Conservation (phyloP, 2,329 filamentous ascomycete genomes). For the Aspergillus sp. region DNA sequence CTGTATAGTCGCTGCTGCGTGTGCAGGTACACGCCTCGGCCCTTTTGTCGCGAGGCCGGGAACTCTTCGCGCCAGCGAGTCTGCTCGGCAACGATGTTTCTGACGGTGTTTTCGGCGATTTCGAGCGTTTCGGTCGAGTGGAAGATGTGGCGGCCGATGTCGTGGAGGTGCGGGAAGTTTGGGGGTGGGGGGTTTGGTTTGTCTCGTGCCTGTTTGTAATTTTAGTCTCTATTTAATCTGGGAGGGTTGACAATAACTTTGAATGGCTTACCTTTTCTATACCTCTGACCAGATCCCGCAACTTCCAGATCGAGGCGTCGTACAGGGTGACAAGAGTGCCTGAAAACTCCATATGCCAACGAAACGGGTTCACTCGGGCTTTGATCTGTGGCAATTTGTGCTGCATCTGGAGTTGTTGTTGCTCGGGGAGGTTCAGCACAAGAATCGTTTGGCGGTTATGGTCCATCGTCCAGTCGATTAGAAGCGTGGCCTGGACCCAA, state of each 20-base stretch:
- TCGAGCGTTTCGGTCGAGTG: slow-evolving; percentile 34
- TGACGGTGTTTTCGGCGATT: slow-evolving; percentile 29
- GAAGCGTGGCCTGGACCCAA: slow-evolving; percentile 22
- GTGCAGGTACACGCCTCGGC: background rate
- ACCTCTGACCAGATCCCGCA: slow-evolving; percentile 29
- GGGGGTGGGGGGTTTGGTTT: slow-evolving; percentile 3
- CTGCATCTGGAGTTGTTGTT: background rate
- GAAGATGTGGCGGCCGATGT: slow-evolving; percentile 33
- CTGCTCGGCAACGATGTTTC: slow-evolving; percentile 23
- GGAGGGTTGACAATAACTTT: too few relatives aligned
- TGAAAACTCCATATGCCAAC: slow-evolving; percentile 26
- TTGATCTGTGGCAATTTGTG: background rate
- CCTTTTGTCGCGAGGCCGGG: background rate
- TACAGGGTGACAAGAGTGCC: slow-evolving; percentile 22
- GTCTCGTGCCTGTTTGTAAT: slow-evolving; percentile 11
- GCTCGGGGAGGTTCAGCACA: background rate
- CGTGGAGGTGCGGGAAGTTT: slow-evolving; percentile 29
- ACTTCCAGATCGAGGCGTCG: slow-evolving; percentile 28
- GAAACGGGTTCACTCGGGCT: slow-evolving; percentile 16
- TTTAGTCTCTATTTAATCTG: too few relatives aligned
- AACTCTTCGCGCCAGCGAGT: slow-evolving; percentile 12
- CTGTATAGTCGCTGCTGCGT: slow-evolving; percentile 13
- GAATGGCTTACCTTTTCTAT: slow-evolving; percentile 30
- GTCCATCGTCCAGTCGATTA: slow-evolving; percentile 20
- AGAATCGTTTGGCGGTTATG: background rate